Evolutionary conservation across 2,329 filamentous ascomycete genomes (phyloP).

Genomic region (Endocalyx cinctus): DNA sequence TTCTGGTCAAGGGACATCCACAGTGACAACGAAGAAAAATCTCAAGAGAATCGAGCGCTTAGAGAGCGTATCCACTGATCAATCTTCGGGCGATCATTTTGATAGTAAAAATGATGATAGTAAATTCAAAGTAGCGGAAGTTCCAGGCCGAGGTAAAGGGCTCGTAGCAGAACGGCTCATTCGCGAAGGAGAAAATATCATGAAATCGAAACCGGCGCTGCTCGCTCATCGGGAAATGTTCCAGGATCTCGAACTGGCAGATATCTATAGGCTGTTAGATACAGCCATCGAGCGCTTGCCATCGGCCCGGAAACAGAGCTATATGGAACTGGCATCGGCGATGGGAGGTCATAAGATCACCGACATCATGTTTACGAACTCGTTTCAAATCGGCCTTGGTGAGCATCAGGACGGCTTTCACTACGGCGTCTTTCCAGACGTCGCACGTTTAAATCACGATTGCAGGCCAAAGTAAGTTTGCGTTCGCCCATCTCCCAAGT

Average conservation of each 20-base stretch:
- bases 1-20: slow-evolving; percentile 10
- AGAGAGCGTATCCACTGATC: slow-evolving; percentile 1
- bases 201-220: slow-evolving; percentile 16
- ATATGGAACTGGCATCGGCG: slow-evolving; percentile 15
- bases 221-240: slow-evolving; percentile 17
- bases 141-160: slow-evolving; percentile 18
- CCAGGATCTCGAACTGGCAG: slow-evolving; percentile 13
- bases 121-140: slow-evolving; percentile 6
- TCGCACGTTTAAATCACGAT: slow-evolving; percentile 35
- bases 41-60: slow-evolving; percentile 7
- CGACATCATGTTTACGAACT: slow-evolving; percentile 23
- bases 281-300: slow-evolving; percentile 15
- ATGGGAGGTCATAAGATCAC: slow-evolving; percentile 18
- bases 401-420: slow-evolving; percentile 9
- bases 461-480: slow-evolving; percentile 35
- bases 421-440: slow-evolving; percentile 31
- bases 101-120: slow-evolving; percentile 1
- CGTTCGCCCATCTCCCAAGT: too few relatives aligned
- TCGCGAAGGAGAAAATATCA: slow-evolving; percentile 16
- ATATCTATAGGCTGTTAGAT: slow-evolving; percentile 15
- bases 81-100: too few relatives aligned
- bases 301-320: slow-evolving; percentile 9
- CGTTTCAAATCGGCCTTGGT: slow-evolving; percentile 18
- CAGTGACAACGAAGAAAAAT: slow-evolving; percentile 13
- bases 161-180: slow-evolving; percentile 17